Evolutionary conservation across 768 basidiomycete genomes (phyloP), one percentile per base, ranked within the genome.

Genomic region (Trametopsis cervina): DNA sequence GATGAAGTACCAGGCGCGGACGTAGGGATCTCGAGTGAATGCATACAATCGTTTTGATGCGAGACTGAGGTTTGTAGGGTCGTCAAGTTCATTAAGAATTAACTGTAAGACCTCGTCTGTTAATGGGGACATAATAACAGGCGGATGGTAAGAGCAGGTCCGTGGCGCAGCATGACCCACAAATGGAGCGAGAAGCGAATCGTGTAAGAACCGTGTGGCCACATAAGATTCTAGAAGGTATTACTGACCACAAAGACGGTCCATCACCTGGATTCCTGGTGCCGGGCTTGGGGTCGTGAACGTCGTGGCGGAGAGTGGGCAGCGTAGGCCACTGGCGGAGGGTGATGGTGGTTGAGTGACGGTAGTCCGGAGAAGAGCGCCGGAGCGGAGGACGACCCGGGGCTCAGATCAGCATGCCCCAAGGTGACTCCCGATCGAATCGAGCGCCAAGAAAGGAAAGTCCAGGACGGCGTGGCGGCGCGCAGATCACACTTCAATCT

Each of bases 1-100:
- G 56, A 89, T 76, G 64, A 89, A 89, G 65, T 89, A 89, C 59
- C 77, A 77, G 7, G 86, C 84, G 54, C 85, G 76, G 54, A 85
- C 78, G 60, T 86, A 88, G 49, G 85, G 76, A 66, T 85, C 85
- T 63, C 74, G 75, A 10, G 83, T 80, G 66, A 89, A 78, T 10
- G 67, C 60, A 56, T 79, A 61, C 59, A 81, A 74, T 50, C 82
- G 81, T 56, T 71, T 78, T 25, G 75, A 83, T 40, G 74, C 66
- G 46, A 73, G 72, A 4, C 75, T 75, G 59, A 89, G 69, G 21
- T 76, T 61, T 42, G 72, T 71, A 33, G 86, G 86, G 64, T 83
- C 78, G 55, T 72, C 66, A 46, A 88, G 75, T 59, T 85, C 80
- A 66, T 79, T 84, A 63, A 89, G 76, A 61, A 89, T 73, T 53